phyloP scores from a whole-genome alignment of 2,329 filamentous ascomycete species.

The Xylaria sp. region DNA sequence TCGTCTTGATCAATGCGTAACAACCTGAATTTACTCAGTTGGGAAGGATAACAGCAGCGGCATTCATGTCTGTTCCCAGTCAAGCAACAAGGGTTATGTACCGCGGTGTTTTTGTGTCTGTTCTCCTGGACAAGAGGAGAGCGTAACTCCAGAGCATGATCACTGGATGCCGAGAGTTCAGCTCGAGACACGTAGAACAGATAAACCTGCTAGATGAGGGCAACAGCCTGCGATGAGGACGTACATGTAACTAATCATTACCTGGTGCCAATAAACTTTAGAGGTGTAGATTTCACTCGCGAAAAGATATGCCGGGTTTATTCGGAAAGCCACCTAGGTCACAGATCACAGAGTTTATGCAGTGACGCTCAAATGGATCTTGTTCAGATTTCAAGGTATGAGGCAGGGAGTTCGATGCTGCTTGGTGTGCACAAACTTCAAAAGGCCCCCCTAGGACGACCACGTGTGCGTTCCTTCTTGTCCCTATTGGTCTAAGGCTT shows the following conservation, averaged over 20 bases:
- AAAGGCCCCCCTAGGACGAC: conserved; percentile 12
- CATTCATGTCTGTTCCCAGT: neutral
- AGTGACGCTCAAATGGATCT: conserved; percentile 1
- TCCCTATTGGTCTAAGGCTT: conserved; percentile 26
- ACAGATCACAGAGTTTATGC: neutral
- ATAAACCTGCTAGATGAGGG: neutral
- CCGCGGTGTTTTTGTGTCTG: neutral
- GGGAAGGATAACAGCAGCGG: neutral
- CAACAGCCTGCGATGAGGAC: neutral
- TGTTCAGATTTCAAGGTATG: conserved; percentile 17
- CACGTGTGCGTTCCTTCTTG: conserved; percentile 25
- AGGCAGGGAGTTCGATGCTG: conserved; percentile 15
- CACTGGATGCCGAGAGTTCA: neutral
- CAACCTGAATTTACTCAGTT: neutral
- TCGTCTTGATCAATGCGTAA: too few relatives aligned
- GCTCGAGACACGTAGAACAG: neutral
- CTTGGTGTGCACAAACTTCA: conserved; percentile 24
- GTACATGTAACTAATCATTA: neutral
- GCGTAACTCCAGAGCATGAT: neutral
- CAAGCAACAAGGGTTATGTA: neutral
- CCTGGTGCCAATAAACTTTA: neutral
- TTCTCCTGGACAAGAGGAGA: neutral
- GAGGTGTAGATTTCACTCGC: neutral
- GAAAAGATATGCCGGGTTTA: neutral
- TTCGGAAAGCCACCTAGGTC: neutral